Base-by-base conservation (phyloP, 2,329 filamentous ascomycete genomes). In the Aspergillus sojae region DNA sequence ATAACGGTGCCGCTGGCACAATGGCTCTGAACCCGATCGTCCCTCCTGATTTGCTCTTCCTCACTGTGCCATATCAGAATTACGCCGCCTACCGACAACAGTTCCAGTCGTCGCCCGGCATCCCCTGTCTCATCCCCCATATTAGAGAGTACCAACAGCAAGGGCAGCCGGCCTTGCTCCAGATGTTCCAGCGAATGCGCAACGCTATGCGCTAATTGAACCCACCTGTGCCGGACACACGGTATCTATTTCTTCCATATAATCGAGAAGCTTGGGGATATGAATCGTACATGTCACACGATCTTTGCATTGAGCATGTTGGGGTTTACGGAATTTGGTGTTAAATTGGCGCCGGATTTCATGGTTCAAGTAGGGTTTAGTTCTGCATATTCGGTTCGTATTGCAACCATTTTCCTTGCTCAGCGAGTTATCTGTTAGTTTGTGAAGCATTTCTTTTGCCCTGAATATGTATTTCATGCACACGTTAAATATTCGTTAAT, bases 71-170 rank as follows among this genome's bases (percentile, higher is more conserved):
- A 0, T 60, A 64, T 28, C 65, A 76, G 10, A 80, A 80, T 57
- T 79, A 76, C 50, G 66, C 69, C 9, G 61, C 68, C 30, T 80
- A 80, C 62, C 75, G 77, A 36, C 70, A 74, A 34, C 68, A 72
- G 21, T 78, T 77, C 68, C 58, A 66, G 28, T 61, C 66, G 14
- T 64, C 68, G 7, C 77, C 77, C 0, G 78, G 78, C 4, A 72
- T 79, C 26, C 78, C 78, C 1, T 80, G 79, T 62, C 70, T 80
- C 3, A 46, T 74, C 5, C 77, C 78, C 2, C 78, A 80, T 68
- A 62, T 78, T 57, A 68, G 69, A 19, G 77, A 80, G 34, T 75
- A 70, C 55, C 71, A 71, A 43, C 67, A 72, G 54, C 62, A 68
- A 19, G 76, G 75, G 19, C 68, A 72, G 52, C 26, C 62, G 2